Evolutionary conservation across 148 eudicot genomes (phyloP).

Genomic region (Arbutus unedo): DNA sequence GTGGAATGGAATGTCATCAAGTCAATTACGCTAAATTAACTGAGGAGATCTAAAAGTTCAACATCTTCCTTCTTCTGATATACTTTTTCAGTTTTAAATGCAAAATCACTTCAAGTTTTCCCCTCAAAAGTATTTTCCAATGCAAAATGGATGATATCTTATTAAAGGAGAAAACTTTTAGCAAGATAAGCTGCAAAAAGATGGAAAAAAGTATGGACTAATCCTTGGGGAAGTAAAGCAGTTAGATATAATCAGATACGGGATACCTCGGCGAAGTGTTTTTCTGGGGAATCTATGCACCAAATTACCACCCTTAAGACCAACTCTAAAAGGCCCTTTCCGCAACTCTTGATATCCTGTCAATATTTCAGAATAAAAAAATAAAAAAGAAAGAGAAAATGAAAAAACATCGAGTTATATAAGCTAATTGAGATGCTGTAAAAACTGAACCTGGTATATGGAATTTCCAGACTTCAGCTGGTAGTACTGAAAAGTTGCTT

Average conservation of each 20-base stretch:
- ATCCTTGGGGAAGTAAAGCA: not conserved
- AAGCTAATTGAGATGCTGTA: not conserved
- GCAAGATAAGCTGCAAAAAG: not conserved
- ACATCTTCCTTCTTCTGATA: not conserved
- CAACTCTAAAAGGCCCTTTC: conserved; percentile 42
- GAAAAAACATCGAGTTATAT: not conserved
- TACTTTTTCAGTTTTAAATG: not conserved
- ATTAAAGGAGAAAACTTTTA: not conserved
- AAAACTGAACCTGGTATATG: conserved; percentile 47
- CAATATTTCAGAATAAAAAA: conserved; percentile 8
- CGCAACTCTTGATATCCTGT: conserved; percentile 62
- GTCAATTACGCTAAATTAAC: not conserved
- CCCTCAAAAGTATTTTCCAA: not conserved
- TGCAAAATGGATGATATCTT: not conserved
- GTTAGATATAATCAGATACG: not conserved
- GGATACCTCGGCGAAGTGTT: conserved; percentile 75
- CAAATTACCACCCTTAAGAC: conserved; percentile 41
- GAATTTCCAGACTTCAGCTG: conserved; percentile 42
- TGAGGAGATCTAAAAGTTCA: not conserved
- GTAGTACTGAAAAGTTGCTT: conserved; percentile 61
- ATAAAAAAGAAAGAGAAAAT: not conserved
- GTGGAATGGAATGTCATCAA: not conserved
- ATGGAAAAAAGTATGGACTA: not conserved
- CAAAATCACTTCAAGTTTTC: not conserved
- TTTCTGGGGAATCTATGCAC: conserved; percentile 76